Base-by-base conservation (phyloP, 2,329 filamentous ascomycete genomes). In the Neonectria punicea region DNA sequence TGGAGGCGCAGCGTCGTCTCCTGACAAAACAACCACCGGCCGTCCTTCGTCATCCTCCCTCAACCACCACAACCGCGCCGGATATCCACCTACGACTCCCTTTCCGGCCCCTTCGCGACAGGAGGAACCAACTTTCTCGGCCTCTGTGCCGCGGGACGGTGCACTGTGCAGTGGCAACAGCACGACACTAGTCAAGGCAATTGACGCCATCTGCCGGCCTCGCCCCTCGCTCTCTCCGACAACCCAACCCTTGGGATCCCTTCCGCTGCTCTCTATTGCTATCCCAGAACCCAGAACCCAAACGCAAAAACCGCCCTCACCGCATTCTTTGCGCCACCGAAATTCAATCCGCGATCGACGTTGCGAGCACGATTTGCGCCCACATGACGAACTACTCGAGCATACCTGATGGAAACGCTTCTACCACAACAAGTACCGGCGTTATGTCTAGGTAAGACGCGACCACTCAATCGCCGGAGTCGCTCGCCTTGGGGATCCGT, bases 301-400 rank as follows among this genome's bases (percentile, higher is more conserved):
- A 10, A 39, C 44, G 32, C 30, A 61, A 2, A 39, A 20, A 2
- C 43, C 34, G 10, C 11, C n/a, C 14, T 43, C 53, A 46, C 46
- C 47, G 20, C 14, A 28, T 51, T 16, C 16, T 18, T 18, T 55
- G 47, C 51, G 61, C 34, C 14, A 14, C 13, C 25, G 28, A 36
- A 34, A 25, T 3, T 13, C 11, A 11, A 36, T 30, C 39, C 46
- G 53, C 54, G 59, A 63, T 56, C 16, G n/a, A 16, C 18, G 30
- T 56, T 41, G n/a, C 34, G 44, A 51, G 28, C 1, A n/a, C 13
- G 14, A 16, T 39, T 39, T 39, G 36, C 36, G 36, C 36, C 54
- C 44, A 53, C 49, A 88, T 88, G 86, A 83, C 84, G 76, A 84
- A 83, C 70, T 87, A 88, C 75, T 83, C 82, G 58, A 84, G 82